Base-by-base conservation (phyloP, 805 yeast species). In the Lipomyces yamanashiensis region DNA sequence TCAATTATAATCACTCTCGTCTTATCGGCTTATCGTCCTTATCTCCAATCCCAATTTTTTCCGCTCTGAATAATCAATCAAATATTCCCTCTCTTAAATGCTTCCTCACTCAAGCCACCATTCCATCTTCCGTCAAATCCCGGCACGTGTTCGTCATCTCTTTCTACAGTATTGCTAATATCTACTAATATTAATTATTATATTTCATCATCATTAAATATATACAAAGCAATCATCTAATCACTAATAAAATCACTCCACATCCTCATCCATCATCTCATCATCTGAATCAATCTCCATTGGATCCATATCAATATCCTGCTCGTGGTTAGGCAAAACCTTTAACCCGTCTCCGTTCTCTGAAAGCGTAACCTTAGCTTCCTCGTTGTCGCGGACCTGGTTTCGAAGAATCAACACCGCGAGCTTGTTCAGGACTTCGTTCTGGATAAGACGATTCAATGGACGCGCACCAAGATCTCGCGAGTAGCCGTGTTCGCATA, bases 401-500 rank as follows among this genome's bases (percentile, higher is more conserved):
- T 96, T 96, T 75, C 86, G 87, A 71, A 95, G 82, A 56, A 95
- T 84, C 77, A 90, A 83, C n/a, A 95, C 83, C 0, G 99, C 99
- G 77, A 95, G 80, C 73, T 82, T 86, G 79, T 95, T 95, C 75
- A 95, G 85, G 19, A 95, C 83, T 75, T 92, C 95, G 67, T 82
- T 84, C 77, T 95, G 98, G 70, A 95, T 93, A 72, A 95, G 83
- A 72, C 98, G 86, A 72, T 80, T 79, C 79, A 95, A 84, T 63
- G 99, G 99, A 76, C 99, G 85, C 7, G 99, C 99, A 79, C 99
- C 99, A 76, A 95, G 81, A 76, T 93, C 97, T 62, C 87, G 83
- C 33, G 97, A 90, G 79, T 92, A 95, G 55, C 99, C 99, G 71
- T 90, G 79, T 72, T 82, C 84, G 70, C 96, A 87, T 70, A 95